phyloP scores from a whole-genome alignment of 345 rosid species.

The Acer yangbiense region DNA sequence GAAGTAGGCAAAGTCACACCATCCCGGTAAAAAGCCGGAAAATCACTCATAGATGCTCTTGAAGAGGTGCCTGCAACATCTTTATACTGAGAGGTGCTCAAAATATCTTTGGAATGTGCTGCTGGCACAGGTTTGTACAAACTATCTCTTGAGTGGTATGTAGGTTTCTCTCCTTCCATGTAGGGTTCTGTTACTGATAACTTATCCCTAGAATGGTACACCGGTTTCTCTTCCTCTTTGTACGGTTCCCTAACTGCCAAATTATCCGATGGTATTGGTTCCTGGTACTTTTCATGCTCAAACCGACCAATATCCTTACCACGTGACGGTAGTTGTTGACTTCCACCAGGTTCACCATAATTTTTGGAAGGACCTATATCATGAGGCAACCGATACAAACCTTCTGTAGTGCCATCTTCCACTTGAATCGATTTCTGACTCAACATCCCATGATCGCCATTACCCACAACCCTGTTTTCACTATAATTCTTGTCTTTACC shows the following conservation, averaged over 20 bases:
- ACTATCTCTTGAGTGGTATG: conserved; percentile 36
- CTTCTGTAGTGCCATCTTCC: conserved; percentile 39
- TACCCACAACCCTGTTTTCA: conserved; percentile 30
- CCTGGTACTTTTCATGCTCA: conserved; percentile 39
- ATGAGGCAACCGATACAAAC: conserved; percentile 31
- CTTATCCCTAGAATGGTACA: conserved; percentile 35
- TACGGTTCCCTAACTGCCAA: conserved; percentile 28
- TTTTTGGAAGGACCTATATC: conserved; percentile 33
- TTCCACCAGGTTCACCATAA: conserved; percentile 38
- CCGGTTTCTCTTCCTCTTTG: conserved; percentile 36
- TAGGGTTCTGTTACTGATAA: conserved; percentile 6
- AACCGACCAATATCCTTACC: conserved; percentile 25
- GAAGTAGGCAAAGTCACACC: conserved; percentile 35
- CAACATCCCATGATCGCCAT: conserved; percentile 28
- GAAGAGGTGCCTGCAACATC: conserved; percentile 42
- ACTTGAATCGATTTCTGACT: conserved; percentile 32
- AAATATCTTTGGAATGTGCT: conserved; percentile 36
- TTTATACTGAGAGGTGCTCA: conserved; percentile 27
- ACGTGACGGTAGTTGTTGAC: conserved; percentile 23
- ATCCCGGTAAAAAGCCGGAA: conserved; percentile 32
- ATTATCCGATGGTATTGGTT: conserved; percentile 37
- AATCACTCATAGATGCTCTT: conserved; percentile 33
- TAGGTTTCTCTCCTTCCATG: conserved; percentile 24
- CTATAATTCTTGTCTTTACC: conserved; percentile 36
- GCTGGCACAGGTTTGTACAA: conserved; percentile 27